Evolutionary conservation across 2,329 filamentous ascomycete species (phyloP).

Genomic region (Septoria linicola): DNA sequence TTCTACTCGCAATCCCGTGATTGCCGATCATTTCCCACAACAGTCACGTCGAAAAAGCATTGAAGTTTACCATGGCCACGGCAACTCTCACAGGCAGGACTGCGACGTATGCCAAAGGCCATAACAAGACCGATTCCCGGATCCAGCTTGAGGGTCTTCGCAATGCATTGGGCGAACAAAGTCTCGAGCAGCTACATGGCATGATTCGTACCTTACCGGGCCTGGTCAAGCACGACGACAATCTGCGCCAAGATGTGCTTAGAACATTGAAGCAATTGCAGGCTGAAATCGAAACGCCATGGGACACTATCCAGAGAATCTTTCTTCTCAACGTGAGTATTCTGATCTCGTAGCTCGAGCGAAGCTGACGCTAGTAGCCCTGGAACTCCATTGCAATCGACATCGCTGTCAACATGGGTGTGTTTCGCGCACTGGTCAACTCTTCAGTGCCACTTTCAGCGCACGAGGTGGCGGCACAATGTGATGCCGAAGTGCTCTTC

Average conservation of each 20-base stretch:
- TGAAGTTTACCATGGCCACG: conserved; percentile 1
- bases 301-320: conserved; percentile 9
- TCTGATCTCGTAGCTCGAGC: neutral
- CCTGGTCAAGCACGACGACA: conserved; percentile 6
- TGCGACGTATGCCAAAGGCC: neutral
- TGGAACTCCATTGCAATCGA: conserved; percentile 5
- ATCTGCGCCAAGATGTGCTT: conserved; percentile 8
- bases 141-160: conserved; percentile 5
- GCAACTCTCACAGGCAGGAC: conserved; percentile 1
- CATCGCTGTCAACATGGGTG: conserved; percentile 12
- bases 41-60: too few species aligned
- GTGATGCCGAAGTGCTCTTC: conserved; percentile 2
- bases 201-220: conserved; percentile 6
- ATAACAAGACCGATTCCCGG: conserved; percentile 4
- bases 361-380: neutral
- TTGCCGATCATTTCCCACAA: too few species aligned
- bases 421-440: conserved; percentile 6
- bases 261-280: neutral
- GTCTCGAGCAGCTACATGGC: conserved; percentile 6
- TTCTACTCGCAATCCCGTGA: neutral
- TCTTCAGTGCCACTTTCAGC: conserved; percentile 1
- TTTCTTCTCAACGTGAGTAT: conserved; percentile 5
- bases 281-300: conserved; percentile 9
- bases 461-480: conserved; percentile 6
- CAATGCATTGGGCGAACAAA: neutral